Base-by-base conservation (phyloP, 1,139 yeast species). In the Wickerhamomyces sp. region DNA sequence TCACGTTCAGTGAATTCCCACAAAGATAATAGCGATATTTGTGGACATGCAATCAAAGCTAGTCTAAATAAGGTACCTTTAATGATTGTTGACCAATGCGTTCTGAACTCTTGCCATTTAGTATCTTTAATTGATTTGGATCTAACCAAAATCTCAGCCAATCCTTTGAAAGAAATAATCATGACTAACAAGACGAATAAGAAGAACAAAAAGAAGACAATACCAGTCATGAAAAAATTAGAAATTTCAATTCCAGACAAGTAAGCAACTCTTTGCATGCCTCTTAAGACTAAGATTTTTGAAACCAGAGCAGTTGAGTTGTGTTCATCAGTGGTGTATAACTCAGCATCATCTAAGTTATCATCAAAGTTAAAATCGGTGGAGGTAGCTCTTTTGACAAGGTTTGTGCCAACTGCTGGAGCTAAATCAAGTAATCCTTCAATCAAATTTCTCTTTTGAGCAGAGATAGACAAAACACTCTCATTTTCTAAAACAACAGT, bases 51-150 rank as follows among this genome's bases (percentile, higher is more conserved):
- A 54, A 91, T 76, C 45, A 85, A 71, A 43, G 87, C 78, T 58
- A 91, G 74, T 62, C 99, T 78, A 73, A 84, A 93, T 50, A 93
- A 66, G 10, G 95, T 79, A 45, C 99, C 99, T 66, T 91, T 93
- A 59, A 88, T 80, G 56, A 89, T 80, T 27, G 78, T 74, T 23
- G 79, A 71, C 96, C 97, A 79, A 58, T 89, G 86, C 50, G 74
- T 76, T 62, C 98, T 80, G 66, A 83, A 93, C 55, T 84, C 91
- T 52, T 76, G 69, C 62, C 87, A 87, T 63, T 82, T 81, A 41
- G 82, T 80, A 51, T 65, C 61, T 50, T 77, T 76, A 72, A 88
- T 75, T 29, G 77, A 60, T 37, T 81, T 78, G 6, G 84, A 67
- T 56, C 84, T 75, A 36, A 83, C 77, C 49, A 81, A 67, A 34